Evolutionary conservation across 2,329 filamentous ascomycete species (phyloP), one percentile per base, ranked within the genome.

Genomic region (Aspergillus sp.): DNA sequence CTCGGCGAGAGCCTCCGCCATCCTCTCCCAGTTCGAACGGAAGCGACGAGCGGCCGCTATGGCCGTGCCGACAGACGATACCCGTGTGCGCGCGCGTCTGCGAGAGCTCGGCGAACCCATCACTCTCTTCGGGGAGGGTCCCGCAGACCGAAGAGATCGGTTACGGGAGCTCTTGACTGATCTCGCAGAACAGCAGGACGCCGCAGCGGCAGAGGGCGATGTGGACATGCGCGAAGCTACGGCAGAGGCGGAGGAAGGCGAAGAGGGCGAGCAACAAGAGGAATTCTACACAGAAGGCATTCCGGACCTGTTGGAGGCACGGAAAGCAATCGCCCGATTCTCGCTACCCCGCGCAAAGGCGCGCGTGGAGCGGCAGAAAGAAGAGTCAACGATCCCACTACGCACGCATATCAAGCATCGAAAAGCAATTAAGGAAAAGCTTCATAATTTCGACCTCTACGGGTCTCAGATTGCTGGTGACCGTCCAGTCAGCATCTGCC

Each of bases 281-380:
- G 94, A 99, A 63, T 99, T 96, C 71, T 99, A 96, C 70, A 96
- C 93, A 0, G 82, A 88, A 62, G 94, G 94, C 3, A 83, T 85
- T 1, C 79, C 83, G 3, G 85, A 86, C 38, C 77, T 99, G 20
- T 74, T 96, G 4, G 79, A 88, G 47, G 89, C 90, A 2, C 82
- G 94, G 54, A 84, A 85, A 63, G 82, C 87, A 22, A 91, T 99
- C 55, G 90, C 92, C 6, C 79, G 82, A 43, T 97, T 87, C 71
- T 95, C 91, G 5, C 74, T 99, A 45, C 90, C 91, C 1, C 81
- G 90, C 51, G 89, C 94, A 47, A 90, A 89, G 68, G 82, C 82
- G 60, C 83, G 93, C 58, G 77, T 94, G 3, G 84, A 83, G 17
- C 87, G 87, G 60, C 90, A 96, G 68, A 89, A 87, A 65, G 78